These are phyloP conservation scores for Cairneyella variabilis DNA, from an alignment of 495 filamentous ascomycete genomes.

Conservation along the genomic window DNA sequence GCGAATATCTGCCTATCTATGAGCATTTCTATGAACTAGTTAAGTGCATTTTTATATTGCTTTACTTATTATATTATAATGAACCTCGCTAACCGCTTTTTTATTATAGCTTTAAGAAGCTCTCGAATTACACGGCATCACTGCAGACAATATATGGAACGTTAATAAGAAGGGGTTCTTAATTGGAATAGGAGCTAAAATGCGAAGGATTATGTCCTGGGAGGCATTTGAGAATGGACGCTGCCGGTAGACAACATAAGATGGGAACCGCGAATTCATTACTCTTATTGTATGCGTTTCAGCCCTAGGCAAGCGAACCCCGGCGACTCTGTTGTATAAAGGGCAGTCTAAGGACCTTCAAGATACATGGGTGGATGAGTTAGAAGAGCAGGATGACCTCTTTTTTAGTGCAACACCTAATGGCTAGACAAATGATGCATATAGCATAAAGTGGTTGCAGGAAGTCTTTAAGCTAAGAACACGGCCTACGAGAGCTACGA, in stretches of 20 bases:
- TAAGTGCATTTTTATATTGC: background rate
- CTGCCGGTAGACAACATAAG: background rate
- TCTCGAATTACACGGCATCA: background rate
- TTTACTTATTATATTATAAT: background rate
- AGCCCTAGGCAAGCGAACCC: background rate
- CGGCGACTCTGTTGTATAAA: background rate
- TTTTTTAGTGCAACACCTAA: background rate
- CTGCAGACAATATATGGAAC: slow-evolving; percentile 13
- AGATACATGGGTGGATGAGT: slow-evolving; percentile 1
- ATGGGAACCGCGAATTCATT: slow-evolving; percentile 8
- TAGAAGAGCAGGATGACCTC: background rate
- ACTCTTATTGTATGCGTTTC: slow-evolving; percentile 7
- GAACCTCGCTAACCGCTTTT: background rate
- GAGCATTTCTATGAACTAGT: background rate
- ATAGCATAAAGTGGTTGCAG: slow-evolving; percentile 1
- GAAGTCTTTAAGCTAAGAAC: slow-evolving; percentile 6
- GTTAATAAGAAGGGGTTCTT: slow-evolving; percentile 12
- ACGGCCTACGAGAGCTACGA: background rate
- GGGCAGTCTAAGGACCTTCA: background rate
- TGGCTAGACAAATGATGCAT: slow-evolving; percentile 2
- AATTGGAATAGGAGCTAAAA: slow-evolving; percentile 9
- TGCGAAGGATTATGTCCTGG: slow-evolving; percentile 25
- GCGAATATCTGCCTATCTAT: background rate
- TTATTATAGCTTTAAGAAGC: slow-evolving; percentile 1
- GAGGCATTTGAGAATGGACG: background rate